A percentile compares a stretch with the other conserved stretches of the same genome.
These are phyloP conservation scores for Acidiella bohemica DNA, from an alignment of 495 filamentous ascomycete genomes.

Conservation along the genomic window DNA sequence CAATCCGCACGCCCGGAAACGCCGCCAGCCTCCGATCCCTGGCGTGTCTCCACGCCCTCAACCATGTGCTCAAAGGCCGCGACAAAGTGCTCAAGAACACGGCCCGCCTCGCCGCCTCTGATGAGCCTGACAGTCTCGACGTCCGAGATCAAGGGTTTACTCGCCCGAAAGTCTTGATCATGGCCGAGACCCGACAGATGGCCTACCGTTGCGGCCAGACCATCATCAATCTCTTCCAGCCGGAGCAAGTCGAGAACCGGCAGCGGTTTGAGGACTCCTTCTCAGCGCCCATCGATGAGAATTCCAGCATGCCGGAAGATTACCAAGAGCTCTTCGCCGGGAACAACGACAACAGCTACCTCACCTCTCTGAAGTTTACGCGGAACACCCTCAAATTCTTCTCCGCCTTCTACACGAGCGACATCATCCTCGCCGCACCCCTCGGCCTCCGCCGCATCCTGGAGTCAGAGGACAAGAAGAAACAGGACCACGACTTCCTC, in stretches of 20 bases:
- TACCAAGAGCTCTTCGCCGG: slow-evolving; percentile 84
- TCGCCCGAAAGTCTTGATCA: slow-evolving; percentile 77
- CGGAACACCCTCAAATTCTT: slow-evolving; percentile 91
- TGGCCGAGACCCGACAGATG: slow-evolving; percentile 74
- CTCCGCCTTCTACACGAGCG: slow-evolving; percentile 87
- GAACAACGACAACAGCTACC: slow-evolving; percentile 94
- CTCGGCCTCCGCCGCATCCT: slow-evolving; percentile 82
- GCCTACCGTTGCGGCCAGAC: slow-evolving; percentile 63
- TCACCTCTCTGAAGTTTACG: slow-evolving; percentile 85
- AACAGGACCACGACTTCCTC: slow-evolving; percentile 79
- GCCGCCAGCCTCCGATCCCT: slow-evolving; percentile 53
- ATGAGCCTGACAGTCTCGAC: slow-evolving; percentile 47
- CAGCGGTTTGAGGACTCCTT: slow-evolving; percentile 82
- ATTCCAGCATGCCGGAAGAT: slow-evolving; percentile 65
- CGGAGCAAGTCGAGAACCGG: slow-evolving; percentile 87
- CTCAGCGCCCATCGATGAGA: slow-evolving; percentile 43
- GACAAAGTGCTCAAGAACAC: slow-evolving; percentile 89
- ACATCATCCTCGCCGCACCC: slow-evolving; percentile 83
- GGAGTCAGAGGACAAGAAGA: slow-evolving; percentile 61
- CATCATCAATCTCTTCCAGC: slow-evolving; percentile 57
- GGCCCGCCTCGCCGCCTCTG: slow-evolving; percentile 46
- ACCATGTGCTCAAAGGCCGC: slow-evolving; percentile 87
- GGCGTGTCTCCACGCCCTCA: slow-evolving; percentile 69
- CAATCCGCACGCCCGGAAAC: slow-evolving; percentile 51
- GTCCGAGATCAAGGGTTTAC: slow-evolving; percentile 92